A percentile compares a stretch with the other conserved stretches of the same genome.
Evolutionary conservation across 2,329 filamentous ascomycete genomes (phyloP).

Genomic region (Cordyceps fumosorosea): DNA sequence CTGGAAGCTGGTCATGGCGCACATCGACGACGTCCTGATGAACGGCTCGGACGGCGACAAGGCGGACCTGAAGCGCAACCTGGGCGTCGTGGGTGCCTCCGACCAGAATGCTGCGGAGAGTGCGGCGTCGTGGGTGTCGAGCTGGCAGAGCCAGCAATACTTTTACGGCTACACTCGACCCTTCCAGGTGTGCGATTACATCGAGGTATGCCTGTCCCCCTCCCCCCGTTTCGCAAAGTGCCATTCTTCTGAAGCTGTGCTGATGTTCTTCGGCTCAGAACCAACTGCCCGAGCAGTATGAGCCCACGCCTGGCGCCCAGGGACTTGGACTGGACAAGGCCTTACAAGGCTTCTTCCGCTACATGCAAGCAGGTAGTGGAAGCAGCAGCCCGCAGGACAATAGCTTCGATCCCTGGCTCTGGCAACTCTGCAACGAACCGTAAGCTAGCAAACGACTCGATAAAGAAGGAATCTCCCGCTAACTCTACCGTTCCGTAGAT

Average conservation of each 20-base stretch:
- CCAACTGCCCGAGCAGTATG: background rate
- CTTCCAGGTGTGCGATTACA: conserved; percentile 30
- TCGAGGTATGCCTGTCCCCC: conserved; percentile 18
- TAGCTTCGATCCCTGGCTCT: background rate
- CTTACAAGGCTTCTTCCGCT: background rate
- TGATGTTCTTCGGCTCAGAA: background rate
- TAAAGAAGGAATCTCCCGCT: background rate
- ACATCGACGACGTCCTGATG: conserved; percentile 42
- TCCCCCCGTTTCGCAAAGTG: background rate
- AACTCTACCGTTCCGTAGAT: background rate
- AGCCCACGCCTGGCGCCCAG: background rate
- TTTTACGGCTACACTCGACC: conserved; percentile 28
- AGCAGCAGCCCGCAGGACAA: too few relatives aligned
- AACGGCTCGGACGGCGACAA: conserved; percentile 24
- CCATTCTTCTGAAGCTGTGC: background rate
- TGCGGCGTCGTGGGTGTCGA: conserved; percentile 22
- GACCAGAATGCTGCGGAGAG: conserved; percentile 40
- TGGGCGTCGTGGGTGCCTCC: conserved; percentile 35
- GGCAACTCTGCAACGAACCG: conserved; percentile 8
- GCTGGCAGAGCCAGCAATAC: conserved; percentile 29
- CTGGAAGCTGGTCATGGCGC: conserved; percentile 46
- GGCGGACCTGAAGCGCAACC: conserved; percentile 34
- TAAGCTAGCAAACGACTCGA: background rate
- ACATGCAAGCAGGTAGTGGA: background rate
- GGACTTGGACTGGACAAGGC: background rate